Percentiles rank a stretch among this genome's conserved stretches.
phyloP scores from a whole-genome alignment of 352 stramenopile genomes.

The Globisporangium perplexum region DNA sequence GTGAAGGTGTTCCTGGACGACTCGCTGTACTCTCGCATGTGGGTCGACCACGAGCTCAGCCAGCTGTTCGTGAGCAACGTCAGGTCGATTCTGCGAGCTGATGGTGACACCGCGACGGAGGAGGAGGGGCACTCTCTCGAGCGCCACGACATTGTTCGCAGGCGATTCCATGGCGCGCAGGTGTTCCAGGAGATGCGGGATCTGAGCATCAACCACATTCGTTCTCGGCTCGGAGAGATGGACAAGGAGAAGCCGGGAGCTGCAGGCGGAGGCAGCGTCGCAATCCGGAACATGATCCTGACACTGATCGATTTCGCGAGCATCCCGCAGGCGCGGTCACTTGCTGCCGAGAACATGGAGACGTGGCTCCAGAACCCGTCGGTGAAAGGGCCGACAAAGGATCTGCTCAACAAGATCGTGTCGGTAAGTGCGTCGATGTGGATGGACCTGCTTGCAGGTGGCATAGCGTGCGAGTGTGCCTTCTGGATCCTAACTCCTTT shows the following conservation, averaged over 20 bases:
- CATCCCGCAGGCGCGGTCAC: slow-evolving; percentile 49
- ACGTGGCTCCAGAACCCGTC: slow-evolving; percentile 75
- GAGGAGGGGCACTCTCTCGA: slow-evolving; percentile 1
- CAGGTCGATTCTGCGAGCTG: slow-evolving; percentile 50
- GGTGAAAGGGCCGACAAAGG: slow-evolving; percentile 62
- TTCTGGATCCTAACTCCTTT: neutral
- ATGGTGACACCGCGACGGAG: slow-evolving; percentile 8
- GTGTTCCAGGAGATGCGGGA: slow-evolving; percentile 48
- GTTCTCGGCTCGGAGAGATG: slow-evolving; percentile 50
- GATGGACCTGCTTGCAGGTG: neutral
- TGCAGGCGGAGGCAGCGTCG: slow-evolving; percentile 35
- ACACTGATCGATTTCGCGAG: slow-evolving; percentile 61
- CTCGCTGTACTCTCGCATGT: slow-evolving; percentile 70
- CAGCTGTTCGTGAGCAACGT: slow-evolving; percentile 72
- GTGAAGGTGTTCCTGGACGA: slow-evolving; percentile 87
- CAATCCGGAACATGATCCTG: slow-evolving; percentile 70
- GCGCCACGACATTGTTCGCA: slow-evolving; percentile 26
- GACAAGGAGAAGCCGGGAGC: slow-evolving; percentile 51
- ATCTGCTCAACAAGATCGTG: slow-evolving; percentile 71
- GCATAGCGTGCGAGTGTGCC: neutral
- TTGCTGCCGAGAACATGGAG: slow-evolving; percentile 76
- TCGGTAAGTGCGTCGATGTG: slow-evolving; percentile 16
- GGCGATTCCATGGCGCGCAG: slow-evolving; percentile 36
- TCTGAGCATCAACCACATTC: slow-evolving; percentile 66
- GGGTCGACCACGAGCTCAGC: slow-evolving; percentile 83